Conservation (phyloP, 1,284 basidiomycete species). For the Ceratorhiza oryzae-sativae region DNA sequence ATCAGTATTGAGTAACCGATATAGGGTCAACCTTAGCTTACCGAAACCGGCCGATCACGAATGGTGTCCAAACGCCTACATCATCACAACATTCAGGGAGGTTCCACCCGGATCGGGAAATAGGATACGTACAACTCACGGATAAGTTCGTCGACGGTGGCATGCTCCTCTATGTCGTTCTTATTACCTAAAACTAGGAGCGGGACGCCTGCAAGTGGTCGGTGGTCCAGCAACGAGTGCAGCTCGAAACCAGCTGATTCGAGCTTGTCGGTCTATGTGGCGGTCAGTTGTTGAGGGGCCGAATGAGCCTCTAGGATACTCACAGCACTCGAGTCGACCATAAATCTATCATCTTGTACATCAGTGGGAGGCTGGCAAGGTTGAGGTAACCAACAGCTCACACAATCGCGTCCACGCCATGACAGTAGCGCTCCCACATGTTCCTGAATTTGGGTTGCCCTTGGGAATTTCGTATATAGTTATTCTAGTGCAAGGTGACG, state of each 20-base stretch:
- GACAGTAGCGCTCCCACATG: constrained; percentile 96
- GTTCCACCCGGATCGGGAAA: constrained; percentile 30
- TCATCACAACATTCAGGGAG: constrained; percentile 29
- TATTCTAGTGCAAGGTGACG: background rate
- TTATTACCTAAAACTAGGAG: constrained; percentile 95
- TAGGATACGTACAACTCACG: constrained; percentile 68
- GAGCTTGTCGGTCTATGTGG: constrained; percentile 73
- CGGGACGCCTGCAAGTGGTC: constrained; percentile 79
- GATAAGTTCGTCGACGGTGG: constrained; percentile 87
- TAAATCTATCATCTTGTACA: constrained; percentile 65
- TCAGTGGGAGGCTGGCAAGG: constrained; percentile 36
- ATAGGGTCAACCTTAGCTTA: constrained; percentile 56
- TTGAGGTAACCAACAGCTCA: constrained; percentile 57
- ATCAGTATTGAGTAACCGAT: constrained; percentile 15
- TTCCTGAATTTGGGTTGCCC: constrained; percentile 92
- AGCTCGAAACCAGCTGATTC: constrained; percentile 89
- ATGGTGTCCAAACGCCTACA: constrained; percentile 43
- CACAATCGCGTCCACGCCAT: constrained; percentile 93
- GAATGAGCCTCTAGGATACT: constrained; percentile 4
- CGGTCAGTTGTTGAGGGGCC: background rate
- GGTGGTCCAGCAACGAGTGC: constrained; percentile 81
- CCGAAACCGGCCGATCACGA: constrained; percentile 73
- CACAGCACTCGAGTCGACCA: constrained; percentile 89
- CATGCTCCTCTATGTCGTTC: constrained; percentile 85
- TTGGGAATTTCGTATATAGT: constrained; percentile 40